Evolutionary conservation across 805 yeast genomes (phyloP).

Genomic region (Zygoascus bituminiphila): DNA sequence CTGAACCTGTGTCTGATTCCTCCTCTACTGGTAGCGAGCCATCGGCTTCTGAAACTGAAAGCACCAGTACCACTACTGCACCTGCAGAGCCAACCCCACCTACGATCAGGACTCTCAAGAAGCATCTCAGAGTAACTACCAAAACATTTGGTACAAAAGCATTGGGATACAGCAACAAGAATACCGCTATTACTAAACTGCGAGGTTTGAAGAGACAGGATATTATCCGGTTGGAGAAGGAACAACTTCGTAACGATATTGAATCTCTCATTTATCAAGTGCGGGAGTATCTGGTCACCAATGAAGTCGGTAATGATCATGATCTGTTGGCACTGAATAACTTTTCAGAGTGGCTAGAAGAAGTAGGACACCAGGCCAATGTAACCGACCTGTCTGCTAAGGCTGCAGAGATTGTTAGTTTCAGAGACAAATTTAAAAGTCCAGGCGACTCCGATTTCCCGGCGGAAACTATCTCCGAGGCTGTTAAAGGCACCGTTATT

Average conservation of each 20-base stretch:
- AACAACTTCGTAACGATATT: slow-evolving; percentile 55
- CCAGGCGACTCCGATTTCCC: not conserved
- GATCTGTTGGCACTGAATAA: slow-evolving; percentile 9
- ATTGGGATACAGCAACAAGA: slow-evolving; percentile 32
- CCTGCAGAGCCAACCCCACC: slow-evolving; percentile 15
- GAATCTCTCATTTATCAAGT: slow-evolving; percentile 69
- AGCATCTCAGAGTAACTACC: not conserved
- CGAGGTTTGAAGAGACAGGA: slow-evolving; percentile 48
- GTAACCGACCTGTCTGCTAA: slow-evolving; percentile 15
- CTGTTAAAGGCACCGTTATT: not conserved
- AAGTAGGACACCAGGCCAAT: slow-evolving; percentile 49
- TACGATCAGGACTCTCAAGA: slow-evolving; percentile 2
- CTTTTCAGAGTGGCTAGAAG: slow-evolving; percentile 73
- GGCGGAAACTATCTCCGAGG: slow-evolving; percentile 1
- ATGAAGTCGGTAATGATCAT: slow-evolving; percentile 1
- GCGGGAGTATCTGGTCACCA: slow-evolving; percentile 45
- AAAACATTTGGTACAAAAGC: slow-evolving; percentile 8
- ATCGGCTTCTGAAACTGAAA: not conserved
- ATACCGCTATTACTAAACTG: slow-evolving; percentile 41
- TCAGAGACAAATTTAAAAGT: slow-evolving; percentile 6
- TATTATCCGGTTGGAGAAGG: slow-evolving; percentile 42
- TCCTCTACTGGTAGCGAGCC: not conserved
- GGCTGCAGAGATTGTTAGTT: slow-evolving; percentile 17
- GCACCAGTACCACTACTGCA: slow-evolving; percentile 4
- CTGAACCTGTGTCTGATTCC: slow-evolving; percentile 9